phyloP scores from a whole-genome alignment of 2,329 filamentous ascomycete species.

The Fusarium sp. region DNA sequence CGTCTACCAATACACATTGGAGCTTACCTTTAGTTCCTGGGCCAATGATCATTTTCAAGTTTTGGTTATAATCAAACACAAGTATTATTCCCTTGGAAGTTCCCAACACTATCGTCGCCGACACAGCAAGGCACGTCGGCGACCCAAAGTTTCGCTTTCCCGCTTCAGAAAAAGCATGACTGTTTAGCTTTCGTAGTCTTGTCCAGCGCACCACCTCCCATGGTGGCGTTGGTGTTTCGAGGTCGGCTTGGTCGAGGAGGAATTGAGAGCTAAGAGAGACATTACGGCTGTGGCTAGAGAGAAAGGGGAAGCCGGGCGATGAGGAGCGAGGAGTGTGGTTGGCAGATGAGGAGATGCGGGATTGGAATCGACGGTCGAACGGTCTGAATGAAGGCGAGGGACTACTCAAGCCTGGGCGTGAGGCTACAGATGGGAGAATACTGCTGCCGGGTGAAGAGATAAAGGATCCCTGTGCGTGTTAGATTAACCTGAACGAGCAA shows the following conservation, averaged over 20 bases:
- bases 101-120: constrained; percentile 88
- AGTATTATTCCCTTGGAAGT: constrained; percentile 95
- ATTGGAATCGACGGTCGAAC: constrained; percentile 95
- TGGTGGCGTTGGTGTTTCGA: constrained; percentile 80
- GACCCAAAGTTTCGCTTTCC: constrained; percentile 93
- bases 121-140: constrained; percentile 89
- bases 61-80: constrained; percentile 98
- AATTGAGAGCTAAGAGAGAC: constrained; percentile 81
- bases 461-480: constrained; percentile 65
- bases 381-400: constrained; percentile 88
- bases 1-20: background rate
- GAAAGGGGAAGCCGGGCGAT: constrained; percentile 83
- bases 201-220: constrained; percentile 99
- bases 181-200: constrained; percentile 87
- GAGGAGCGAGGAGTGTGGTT: constrained; percentile 72
- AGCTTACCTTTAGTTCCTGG: constrained; percentile 85
- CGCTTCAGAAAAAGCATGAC: constrained; percentile 90
- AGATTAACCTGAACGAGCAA: constrained; percentile 23
- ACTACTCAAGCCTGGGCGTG: constrained; percentile 73
- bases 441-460: constrained; percentile 79
- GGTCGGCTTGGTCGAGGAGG: constrained; percentile 69
- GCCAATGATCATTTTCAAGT: constrained; percentile 92
- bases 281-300: constrained; percentile 82
- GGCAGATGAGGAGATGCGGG: constrained; percentile 74
- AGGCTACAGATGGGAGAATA: constrained; percentile 75